Evolutionary conservation across 768 basidiomycete genomes (phyloP).

Genomic region (Phylloporus sp.): DNA sequence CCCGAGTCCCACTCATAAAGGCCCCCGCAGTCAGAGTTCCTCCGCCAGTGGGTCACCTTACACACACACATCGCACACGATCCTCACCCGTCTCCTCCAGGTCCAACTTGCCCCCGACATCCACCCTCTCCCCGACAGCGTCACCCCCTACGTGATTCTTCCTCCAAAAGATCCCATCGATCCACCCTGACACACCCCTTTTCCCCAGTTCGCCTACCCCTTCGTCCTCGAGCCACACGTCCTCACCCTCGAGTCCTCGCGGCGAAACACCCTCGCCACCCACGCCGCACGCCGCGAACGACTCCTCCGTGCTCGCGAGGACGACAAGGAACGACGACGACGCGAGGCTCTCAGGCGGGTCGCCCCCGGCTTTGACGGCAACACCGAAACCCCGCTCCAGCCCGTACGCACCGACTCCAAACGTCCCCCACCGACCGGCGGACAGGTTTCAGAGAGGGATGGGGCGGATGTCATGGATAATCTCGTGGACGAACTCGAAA

Average conservation of each 20-base stretch:
- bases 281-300: constrained; percentile 65
- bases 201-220: constrained; percentile 84
- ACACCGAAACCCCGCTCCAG: constrained; percentile 43
- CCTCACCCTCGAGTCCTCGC: constrained; percentile 67
- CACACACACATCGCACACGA: no score
- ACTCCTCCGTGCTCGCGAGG: constrained; percentile 63
- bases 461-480: constrained; percentile 68
- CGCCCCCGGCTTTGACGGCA: constrained; percentile 81
- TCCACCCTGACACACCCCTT: constrained; percentile 1
- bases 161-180: neutral
- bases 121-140: constrained; percentile 88
- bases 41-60: constrained; percentile 50
- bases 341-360: constrained; percentile 67
- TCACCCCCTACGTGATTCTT: constrained; percentile 74
- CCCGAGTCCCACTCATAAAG: constrained; percentile 82
- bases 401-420: constrained; percentile 20
- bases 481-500: constrained; percentile 75
- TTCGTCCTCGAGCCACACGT: constrained; percentile 90
- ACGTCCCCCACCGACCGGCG: neutral
- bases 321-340: constrained; percentile 64
- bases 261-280: constrained; percentile 59
- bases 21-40: constrained; percentile 88
- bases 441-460: neutral
- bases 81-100: constrained; percentile 39
- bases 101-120: constrained; percentile 86